These are phyloP conservation scores for Monosporascus sp. DNA, from an alignment of 2,329 filamentous ascomycete genomes.

Conservation along the genomic window DNA sequence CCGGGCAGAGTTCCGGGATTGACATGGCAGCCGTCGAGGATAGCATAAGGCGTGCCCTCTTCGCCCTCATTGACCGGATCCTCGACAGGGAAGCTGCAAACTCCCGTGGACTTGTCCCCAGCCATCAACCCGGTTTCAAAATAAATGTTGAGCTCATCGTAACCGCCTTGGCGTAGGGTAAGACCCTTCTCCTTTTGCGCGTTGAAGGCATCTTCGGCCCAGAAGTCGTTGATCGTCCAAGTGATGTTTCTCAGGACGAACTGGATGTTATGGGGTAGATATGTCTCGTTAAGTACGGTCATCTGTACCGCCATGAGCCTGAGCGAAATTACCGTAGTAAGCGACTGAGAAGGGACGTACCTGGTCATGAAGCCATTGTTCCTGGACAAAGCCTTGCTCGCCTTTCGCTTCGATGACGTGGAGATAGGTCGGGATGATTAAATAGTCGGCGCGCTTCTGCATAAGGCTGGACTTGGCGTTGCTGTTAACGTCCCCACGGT, in stretches of 20 bases:
- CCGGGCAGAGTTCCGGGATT: conserved; percentile 1
- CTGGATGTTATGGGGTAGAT: neutral
- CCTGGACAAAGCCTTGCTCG: neutral
- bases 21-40: conserved; percentile 5
- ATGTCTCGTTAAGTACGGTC: neutral
- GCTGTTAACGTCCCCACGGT: no score
- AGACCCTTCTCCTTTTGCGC: neutral
- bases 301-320: neutral
- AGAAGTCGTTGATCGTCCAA: neutral
- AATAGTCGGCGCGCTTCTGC: neutral
- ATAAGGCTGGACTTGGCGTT: no score
- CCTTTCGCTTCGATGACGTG: neutral
- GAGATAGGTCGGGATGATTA: neutral
- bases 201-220: conserved; percentile 2
- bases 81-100: neutral
- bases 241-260: neutral
- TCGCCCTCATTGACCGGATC: neutral
- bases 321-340: neutral
- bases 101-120: neutral
- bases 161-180: neutral
- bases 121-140: neutral
- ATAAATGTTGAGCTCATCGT: conserved; percentile 3
- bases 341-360: neutral
- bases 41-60: conserved; percentile 10
- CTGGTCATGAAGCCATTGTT: neutral